Base-by-base conservation (phyloP, 495 filamentous ascomycete genomes). In the Neurospora sp. region DNA sequence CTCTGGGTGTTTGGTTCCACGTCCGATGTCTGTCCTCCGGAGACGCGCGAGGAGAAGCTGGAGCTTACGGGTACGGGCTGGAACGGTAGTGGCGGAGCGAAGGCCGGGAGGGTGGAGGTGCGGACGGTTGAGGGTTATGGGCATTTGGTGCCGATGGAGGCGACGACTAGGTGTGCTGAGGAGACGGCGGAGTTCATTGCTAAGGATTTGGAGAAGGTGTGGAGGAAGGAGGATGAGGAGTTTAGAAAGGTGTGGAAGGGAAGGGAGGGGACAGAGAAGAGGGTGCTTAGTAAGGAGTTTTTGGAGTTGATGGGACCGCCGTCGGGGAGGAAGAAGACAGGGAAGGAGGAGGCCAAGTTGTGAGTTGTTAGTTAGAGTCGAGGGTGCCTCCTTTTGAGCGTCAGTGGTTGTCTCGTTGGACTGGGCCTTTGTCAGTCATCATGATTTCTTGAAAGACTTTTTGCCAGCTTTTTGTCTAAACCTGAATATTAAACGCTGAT, bases 61-160 rank as follows among this genome's bases (percentile, higher is more conserved):
- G 82, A 84, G n/a, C 74, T 79, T 10, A 94, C 92, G 8, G 92
- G 92, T 4, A 76, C 81, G 0, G 92, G 90, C 0, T 71, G 84
- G 3, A 90, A 91, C n/a, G 92, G 92, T 3, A 91, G 86, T 78
- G 92, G 92, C 2, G 92, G 91, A 2, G 82, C 75, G 3, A 76
- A 78, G 40, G 84, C 85, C n/a, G 91, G 93, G 0, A 83, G 90
- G n/a, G 94, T 97, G 0, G 84, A 87, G 68, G 82, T 91, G 70
- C 89, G 92, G 3, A 83, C 88, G 18, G 78, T 98, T 4, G 82
- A 90, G 68, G 88, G 86, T 0, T 85, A 85, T 16, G 93, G 96
- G 1, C 96, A 99, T 82, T 80, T 98, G 40, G 87, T 98, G 68
- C 92, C 96, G 2, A 91, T 96, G 86, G 93, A 97, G 79, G 86